Percentiles rank a stretch among this genome's conserved stretches.
Evolutionary conservation across 2,329 filamentous ascomycete species (phyloP).

Genomic region (Neofusicoccum kwambonambiense): DNA sequence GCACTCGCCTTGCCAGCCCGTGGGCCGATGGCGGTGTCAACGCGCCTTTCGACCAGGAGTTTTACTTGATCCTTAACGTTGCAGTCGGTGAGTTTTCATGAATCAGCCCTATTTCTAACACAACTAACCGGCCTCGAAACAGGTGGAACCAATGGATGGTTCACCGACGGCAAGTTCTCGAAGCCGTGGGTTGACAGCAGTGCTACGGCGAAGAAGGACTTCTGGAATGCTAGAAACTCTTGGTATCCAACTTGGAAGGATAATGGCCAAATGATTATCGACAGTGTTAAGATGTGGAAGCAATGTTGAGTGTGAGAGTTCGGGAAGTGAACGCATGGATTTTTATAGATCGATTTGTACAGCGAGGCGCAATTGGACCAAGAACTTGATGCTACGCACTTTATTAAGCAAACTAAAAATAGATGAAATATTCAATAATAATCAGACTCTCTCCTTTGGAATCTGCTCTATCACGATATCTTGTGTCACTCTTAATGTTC

Average conservation of each 20-base stretch:
- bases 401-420: not conserved
- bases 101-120: not conserved
- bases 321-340: not conserved
- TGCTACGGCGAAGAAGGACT: slow-evolving; percentile 13
- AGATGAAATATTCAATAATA: not conserved
- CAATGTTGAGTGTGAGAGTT: slow-evolving; percentile 5
- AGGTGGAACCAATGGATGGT: slow-evolving; percentile 16
- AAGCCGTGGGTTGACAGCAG: slow-evolving; percentile 20
- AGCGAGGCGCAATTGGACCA: not conserved
- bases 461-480: too few species aligned
- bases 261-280: slow-evolving; percentile 23
- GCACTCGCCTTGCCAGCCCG: slow-evolving; percentile 36
- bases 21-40: slow-evolving; percentile 35
- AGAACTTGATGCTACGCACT: not conserved
- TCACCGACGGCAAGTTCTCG: slow-evolving; percentile 14
- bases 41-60: slow-evolving; percentile 43
- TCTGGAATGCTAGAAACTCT: slow-evolving; percentile 13
- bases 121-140: not conserved
- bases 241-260: slow-evolving; percentile 21
- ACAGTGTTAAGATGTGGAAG: slow-evolving; percentile 24
- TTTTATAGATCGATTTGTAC: not conserved
- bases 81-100: slow-evolving; percentile 27
- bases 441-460: too few species aligned
- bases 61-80: slow-evolving; percentile 43
- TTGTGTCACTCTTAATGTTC: too few species aligned